A percentile compares a stretch with the other conserved stretches of the same genome.
phyloP scores from a whole-genome alignment of 1,139 yeast genomes.

The Scheffersomyces parashehatae region DNA sequence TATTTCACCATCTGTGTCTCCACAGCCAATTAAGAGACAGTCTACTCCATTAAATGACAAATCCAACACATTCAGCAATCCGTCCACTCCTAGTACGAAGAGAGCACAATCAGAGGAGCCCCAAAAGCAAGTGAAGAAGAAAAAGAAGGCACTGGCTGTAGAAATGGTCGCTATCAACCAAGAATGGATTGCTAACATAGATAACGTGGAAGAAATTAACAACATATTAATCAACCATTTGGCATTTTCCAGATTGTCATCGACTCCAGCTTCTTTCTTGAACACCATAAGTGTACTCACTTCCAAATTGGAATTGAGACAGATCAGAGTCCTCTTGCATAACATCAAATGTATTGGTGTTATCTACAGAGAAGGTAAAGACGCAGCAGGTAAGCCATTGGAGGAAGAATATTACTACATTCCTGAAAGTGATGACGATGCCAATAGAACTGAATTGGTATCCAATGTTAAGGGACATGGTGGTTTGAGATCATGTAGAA shows the following conservation, averaged over 20 bases:
- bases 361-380: conserved; percentile 85
- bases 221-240: conserved; percentile 77
- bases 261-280: conserved; percentile 76
- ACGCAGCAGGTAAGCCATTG: conserved; percentile 92
- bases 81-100: conserved; percentile 19
- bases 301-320: conserved; percentile 42
- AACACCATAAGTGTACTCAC: conserved; percentile 57
- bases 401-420: conserved; percentile 93
- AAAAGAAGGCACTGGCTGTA: conserved; percentile 9
- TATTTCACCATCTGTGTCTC: conserved; percentile 1
- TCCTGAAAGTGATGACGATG: conserved; percentile 77
- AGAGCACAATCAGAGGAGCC: conserved; percentile 36
- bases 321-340: conserved; percentile 53
- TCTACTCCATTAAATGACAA: conserved; percentile 26
- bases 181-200: conserved; percentile 30
- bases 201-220: conserved; percentile 51
- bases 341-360: conserved; percentile 69
- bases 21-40: conserved; percentile 11
- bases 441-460: conserved; percentile 67
- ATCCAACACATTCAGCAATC: conserved; percentile 20
- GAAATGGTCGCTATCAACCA: conserved; percentile 25
- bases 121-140: conserved; percentile 14
- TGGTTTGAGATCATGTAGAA: conserved; percentile 85
- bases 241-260: conserved; percentile 85
- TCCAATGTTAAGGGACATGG: conserved; percentile 78